Evolutionary conservation across 306 rosid species (phyloP), one percentile per base, ranked within the genome.

Genomic region (Amphicarpaea edgeworthii): DNA sequence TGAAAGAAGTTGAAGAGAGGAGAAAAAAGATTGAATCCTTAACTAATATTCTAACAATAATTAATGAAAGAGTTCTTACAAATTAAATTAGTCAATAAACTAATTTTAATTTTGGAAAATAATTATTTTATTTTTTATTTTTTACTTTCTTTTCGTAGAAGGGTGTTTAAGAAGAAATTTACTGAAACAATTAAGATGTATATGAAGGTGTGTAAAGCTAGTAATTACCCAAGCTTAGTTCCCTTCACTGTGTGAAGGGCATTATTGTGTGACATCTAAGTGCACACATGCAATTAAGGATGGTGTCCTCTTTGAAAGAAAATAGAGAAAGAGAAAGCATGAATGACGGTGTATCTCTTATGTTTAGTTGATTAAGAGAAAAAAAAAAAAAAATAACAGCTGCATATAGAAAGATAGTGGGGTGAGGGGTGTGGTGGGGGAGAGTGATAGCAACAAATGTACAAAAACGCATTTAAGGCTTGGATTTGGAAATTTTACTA

Each of bases 401-500:
- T 12, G 5, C 17, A 50, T 46, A 19, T 8, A 46, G 9, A 69
- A 20, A 62, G 38, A 34, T 47, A 67, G 75, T 57, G 37, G 37
- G 63, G 37, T 57, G 32, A 6, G n/a, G 32, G 8, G 63, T 11
- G 47, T 68, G 50, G 47, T 3, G 6, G 47, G 72, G 50, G 47
- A 4, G 6, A 16, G 24, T 26, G 20, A 40, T 43, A 59, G 78
- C 51, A 47, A 76, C 49, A 53, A 79, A 68, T 74, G 84, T 79
- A 77, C 88, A 28, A 28, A 81, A 79, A 81, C 72, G 73, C 91
- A 85, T 85, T 87, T 70, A 85, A 58, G 75, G 30, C 83, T 50
- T 81, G 19, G 83, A 85, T 86, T 77, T 84, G 82, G 91, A 87
- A 84, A 84, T 60, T 84, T 77, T 84, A 70, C 60, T 46, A 53